phyloP scores from a whole-genome alignment of 768 basidiomycete species.

The Solioccasus polychromus region DNA sequence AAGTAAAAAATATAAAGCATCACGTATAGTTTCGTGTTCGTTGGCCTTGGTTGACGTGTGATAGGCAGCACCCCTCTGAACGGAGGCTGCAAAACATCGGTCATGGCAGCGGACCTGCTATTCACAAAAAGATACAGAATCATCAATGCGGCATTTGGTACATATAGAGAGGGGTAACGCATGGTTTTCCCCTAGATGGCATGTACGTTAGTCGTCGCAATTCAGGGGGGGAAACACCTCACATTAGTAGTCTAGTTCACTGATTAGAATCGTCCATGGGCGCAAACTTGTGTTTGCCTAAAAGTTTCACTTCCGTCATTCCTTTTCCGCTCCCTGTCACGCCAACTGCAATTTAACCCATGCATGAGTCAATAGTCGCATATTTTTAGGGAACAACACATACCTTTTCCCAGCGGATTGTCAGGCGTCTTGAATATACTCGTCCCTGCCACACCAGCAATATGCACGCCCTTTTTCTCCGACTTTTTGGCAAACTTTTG shows the following conservation, averaged over 20 bases:
- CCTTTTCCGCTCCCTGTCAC: constrained; percentile 89
- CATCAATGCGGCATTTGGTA: constrained; percentile 24
- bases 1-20: constrained; percentile 21
- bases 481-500: constrained; percentile 95
- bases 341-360: constrained; percentile 54
- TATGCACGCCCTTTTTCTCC: constrained; percentile 89
- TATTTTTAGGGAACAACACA: constrained; percentile 27
- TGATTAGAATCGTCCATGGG: constrained; percentile 42
- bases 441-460: constrained; percentile 83
- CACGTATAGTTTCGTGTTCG: constrained; percentile 23
- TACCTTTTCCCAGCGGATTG: constrained; percentile 84
- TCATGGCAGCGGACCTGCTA: constrained; percentile 22
- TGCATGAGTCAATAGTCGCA: constrained; percentile 16
- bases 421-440: constrained; percentile 96
- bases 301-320: constrained; percentile 72
- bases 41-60: constrained; percentile 14
- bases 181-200: constrained; percentile 11
- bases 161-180: constrained; percentile 20
- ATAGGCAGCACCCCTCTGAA: constrained; percentile 8
- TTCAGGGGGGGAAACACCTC: constrained; percentile 1
- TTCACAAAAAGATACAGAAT: constrained; percentile 24
- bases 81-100: constrained; percentile 10
- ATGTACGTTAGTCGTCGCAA: constrained; percentile 7
- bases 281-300: constrained; percentile 76
- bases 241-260: constrained; percentile 17